Evolutionary conservation across 1,284 basidiomycete genomes (phyloP).

Genomic region (Papiliotrema flavescens): DNA sequence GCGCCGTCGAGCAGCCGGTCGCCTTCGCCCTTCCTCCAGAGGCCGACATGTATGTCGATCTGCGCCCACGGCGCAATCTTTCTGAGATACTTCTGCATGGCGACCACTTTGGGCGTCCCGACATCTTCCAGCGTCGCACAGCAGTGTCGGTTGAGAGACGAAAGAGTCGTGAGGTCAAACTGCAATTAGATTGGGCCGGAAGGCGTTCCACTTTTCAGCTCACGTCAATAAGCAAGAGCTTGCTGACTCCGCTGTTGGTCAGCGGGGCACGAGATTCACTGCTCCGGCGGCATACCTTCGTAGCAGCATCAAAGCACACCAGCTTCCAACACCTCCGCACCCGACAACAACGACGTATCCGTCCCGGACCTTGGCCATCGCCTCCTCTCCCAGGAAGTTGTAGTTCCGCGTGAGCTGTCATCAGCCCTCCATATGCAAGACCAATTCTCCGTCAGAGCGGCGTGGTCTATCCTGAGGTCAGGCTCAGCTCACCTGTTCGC

Average conservation of each 20-base stretch:
- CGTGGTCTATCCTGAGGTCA: neutral
- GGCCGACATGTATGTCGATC: constrained; percentile 74
- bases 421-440: neutral
- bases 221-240: constrained; percentile 50
- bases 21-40: constrained; percentile 74
- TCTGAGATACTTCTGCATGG: constrained; percentile 67
- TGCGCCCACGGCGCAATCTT: constrained; percentile 61
- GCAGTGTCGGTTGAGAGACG: constrained; percentile 89
- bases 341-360: constrained; percentile 83
- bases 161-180: constrained; percentile 91
- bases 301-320: constrained; percentile 90
- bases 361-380: constrained; percentile 73
- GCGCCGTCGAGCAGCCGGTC: constrained; percentile 69
- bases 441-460: neutral
- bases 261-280: neutral
- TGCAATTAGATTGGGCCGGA: constrained; percentile 38
- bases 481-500: constrained; percentile 55
- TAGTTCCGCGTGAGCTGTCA: constrained; percentile 85
- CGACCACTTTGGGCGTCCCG: constrained; percentile 87
- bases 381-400: constrained; percentile 87
- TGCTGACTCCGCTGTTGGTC: constrained; percentile 44
- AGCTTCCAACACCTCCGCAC: constrained; percentile 93
- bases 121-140: constrained; percentile 89
- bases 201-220: neutral
- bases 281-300: constrained; percentile 54